These are phyloP conservation scores for Acidiella bohemica DNA, from an alignment of 495 filamentous ascomycete genomes.

Conservation along the genomic window DNA sequence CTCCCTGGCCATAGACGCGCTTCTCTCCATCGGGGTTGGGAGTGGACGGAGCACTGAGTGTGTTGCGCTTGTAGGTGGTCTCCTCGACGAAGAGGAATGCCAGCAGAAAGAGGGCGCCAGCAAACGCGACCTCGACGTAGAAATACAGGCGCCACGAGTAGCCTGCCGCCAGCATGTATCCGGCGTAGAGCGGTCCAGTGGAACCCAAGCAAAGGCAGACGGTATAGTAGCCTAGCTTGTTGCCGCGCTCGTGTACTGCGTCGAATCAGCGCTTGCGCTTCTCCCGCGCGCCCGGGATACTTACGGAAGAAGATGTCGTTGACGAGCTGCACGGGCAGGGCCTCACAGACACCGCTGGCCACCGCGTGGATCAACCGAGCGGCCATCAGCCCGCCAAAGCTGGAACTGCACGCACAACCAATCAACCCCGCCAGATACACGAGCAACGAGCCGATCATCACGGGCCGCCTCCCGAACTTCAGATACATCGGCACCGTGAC, in stretches of 20 bases:
- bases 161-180: constrained; percentile 50
- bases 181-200: constrained; percentile 45
- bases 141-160: constrained; percentile 50
- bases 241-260: constrained; percentile 16
- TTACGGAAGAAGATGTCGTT: constrained; percentile 50
- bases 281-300: neutral
- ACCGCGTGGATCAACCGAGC: constrained; percentile 43
- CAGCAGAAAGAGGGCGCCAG: constrained; percentile 38
- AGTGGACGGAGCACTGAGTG: constrained; percentile 2
- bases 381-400: constrained; percentile 41
- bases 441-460: constrained; percentile 36
- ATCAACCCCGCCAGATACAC: constrained; percentile 46
- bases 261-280: neutral
- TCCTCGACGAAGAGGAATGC: constrained; percentile 52
- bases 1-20: constrained; percentile 10
- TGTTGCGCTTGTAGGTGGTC: constrained; percentile 39
- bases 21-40: constrained; percentile 18
- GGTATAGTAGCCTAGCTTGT: constrained; percentile 22
- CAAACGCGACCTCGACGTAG: constrained; percentile 51
- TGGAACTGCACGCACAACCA: constrained; percentile 38
- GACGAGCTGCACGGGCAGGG: constrained; percentile 48
- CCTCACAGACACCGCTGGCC: constrained; percentile 47
- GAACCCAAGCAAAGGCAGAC: constrained; percentile 48
- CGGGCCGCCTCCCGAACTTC: constrained; percentile 43
- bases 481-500: constrained; percentile 46